A percentile compares a stretch with the other conserved stretches of the same genome.
Evolutionary conservation across 208 protist species (phyloP).

Genomic region (Trypanosomatidae sp.): DNA sequence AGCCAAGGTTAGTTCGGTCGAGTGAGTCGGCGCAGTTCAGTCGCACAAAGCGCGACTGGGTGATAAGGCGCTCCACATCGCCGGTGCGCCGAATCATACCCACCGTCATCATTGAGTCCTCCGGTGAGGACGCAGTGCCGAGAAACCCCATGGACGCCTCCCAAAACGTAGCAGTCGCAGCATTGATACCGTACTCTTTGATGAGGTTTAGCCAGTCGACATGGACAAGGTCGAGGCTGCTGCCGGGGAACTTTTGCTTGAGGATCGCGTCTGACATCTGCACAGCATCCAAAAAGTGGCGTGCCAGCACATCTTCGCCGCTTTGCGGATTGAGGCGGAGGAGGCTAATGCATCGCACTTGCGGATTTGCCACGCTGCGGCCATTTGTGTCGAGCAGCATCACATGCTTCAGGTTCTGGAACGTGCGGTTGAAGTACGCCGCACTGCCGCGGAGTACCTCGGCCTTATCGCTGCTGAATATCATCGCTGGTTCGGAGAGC

Average conservation of each 20-base stretch:
- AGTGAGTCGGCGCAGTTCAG: constrained; percentile 95
- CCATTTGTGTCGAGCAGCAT: constrained; percentile 63
- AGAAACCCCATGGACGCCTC: constrained; percentile 63
- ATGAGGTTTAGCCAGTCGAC: constrained; percentile 86
- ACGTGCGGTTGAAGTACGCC: constrained; percentile 65
- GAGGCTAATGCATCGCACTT: constrained; percentile 82
- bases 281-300: constrained; percentile 72
- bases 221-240: constrained; percentile 70
- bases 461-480: constrained; percentile 67
- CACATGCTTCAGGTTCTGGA: constrained; percentile 44
- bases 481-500: constrained; percentile 75
- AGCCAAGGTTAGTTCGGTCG: constrained; percentile 94
- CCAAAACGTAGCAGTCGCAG: constrained; percentile 68
- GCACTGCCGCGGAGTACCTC: constrained; percentile 63
- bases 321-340: constrained; percentile 69
- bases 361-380: constrained; percentile 22
- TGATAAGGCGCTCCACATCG: constrained; percentile 47
- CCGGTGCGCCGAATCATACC: constrained; percentile 52
- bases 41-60: constrained; percentile 81
- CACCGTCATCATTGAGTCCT: constrained; percentile 72
- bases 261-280: constrained; percentile 37
- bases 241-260: constrained; percentile 33
- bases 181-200: constrained; percentile 72
- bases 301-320: constrained; percentile 62
- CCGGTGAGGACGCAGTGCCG: constrained; percentile 15